Conservation (phyloP, 1,284 basidiomycete species). For the Cutaneotrichosporon sp. region DNA sequence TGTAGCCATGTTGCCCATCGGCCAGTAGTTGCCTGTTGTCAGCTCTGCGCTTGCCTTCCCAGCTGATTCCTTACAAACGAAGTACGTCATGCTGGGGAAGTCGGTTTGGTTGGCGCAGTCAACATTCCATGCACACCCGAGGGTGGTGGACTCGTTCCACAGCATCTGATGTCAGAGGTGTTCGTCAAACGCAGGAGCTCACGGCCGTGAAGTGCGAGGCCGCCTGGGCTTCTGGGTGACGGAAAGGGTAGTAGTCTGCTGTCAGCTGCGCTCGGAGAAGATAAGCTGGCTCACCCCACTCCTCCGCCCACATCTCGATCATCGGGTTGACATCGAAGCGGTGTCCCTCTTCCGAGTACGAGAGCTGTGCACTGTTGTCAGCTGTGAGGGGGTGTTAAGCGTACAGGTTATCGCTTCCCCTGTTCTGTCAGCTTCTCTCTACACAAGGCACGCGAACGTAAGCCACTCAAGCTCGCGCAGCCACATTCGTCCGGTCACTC, state of each 20-base stretch:
- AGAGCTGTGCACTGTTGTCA: constrained; percentile 11
- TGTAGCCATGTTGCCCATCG: constrained; percentile 17
- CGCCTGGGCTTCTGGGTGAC: constrained; percentile 15
- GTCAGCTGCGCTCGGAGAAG: not conserved
- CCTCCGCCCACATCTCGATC: constrained; percentile 23
- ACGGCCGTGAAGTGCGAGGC: constrained; percentile 24
- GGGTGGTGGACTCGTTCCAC: constrained; percentile 19
- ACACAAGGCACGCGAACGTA: too few species aligned
- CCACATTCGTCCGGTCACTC: not conserved
- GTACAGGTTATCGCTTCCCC: constrained; percentile 24
- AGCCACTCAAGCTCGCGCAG: too few species aligned
- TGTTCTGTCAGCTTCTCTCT: not conserved
- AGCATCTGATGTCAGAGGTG: constrained; percentile 15
- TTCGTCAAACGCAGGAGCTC: not conserved
- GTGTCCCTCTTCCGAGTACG: not conserved
- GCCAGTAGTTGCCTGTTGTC: constrained; percentile 24
- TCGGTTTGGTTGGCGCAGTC: constrained; percentile 14
- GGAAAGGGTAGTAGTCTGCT: constrained; percentile 24
- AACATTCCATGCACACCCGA: constrained; percentile 25
- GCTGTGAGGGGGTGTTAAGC: not conserved
- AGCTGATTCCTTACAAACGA: constrained; percentile 16
- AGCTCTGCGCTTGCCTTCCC: not conserved
- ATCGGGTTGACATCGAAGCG: constrained; percentile 22
- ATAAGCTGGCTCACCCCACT: constrained; percentile 17
- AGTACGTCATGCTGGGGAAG: constrained; percentile 21